These are phyloP conservation scores for Cocos nucifera DNA, from an alignment of 176 grass and related monocot genomes.

Conservation along the genomic window DNA sequence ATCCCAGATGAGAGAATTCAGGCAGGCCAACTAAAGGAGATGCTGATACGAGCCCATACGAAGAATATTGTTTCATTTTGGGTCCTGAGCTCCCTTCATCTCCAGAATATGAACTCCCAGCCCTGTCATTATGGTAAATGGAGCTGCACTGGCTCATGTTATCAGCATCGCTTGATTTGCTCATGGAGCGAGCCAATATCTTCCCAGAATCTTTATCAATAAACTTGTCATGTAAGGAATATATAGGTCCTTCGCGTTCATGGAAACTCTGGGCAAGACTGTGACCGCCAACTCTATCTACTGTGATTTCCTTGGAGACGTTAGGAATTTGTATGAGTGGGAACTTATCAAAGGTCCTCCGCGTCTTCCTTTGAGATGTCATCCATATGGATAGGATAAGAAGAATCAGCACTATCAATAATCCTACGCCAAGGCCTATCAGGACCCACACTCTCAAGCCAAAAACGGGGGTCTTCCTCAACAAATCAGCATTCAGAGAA, in stretches of 20 bases:
- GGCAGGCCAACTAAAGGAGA: constrained; percentile 64
- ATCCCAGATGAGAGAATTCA: constrained; percentile 74
- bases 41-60: constrained; percentile 26
- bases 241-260: constrained; percentile 24
- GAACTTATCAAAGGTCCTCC: constrained; percentile 19
- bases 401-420: constrained; percentile 41
- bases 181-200: constrained; percentile 22
- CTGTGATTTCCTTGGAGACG: constrained; percentile 77
- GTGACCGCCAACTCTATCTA: constrained; percentile 45
- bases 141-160: constrained; percentile 77
- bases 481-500: constrained; percentile 45
- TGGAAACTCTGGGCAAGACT: constrained; percentile 27
- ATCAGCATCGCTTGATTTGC: constrained; percentile 59
- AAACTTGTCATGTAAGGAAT: constrained; percentile 50
- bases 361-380: constrained; percentile 40
- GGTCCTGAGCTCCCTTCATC: constrained; percentile 52
- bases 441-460: constrained; percentile 69
- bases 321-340: constrained; percentile 53
- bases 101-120: constrained; percentile 68
- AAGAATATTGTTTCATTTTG: constrained; percentile 45
- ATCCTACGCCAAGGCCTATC: constrained; percentile 68
- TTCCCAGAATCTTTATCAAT: constrained; percentile 30
- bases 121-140: constrained; percentile 58
- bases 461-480: constrained; percentile 56
- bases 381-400: constrained; percentile 52